phyloP scores from a whole-genome alignment of 2,329 filamentous ascomycete species.

The Didymella keratinophila region DNA sequence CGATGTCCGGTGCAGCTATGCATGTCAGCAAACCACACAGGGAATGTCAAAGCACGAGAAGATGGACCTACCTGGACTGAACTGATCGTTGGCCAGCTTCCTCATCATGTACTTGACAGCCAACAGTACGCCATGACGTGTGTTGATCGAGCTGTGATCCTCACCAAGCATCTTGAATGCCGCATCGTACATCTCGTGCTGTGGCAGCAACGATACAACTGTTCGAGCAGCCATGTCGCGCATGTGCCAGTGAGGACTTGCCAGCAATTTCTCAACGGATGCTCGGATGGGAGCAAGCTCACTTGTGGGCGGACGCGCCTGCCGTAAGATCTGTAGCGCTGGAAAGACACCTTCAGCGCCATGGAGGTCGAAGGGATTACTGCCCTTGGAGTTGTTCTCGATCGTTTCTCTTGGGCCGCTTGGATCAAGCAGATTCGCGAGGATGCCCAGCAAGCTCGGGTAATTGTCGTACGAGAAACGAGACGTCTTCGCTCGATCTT shows the following conservation, averaged over 20 bases:
- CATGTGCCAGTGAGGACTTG: slow-evolving; percentile 79
- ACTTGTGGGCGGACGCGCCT: slow-evolving; percentile 70
- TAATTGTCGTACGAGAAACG: slow-evolving; percentile 76
- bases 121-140: slow-evolving; percentile 43
- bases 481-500: slow-evolving; percentile 51
- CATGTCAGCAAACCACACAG: slow-evolving; percentile 1
- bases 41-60: neutral
- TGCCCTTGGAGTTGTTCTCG: slow-evolving; percentile 26
- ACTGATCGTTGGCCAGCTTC: slow-evolving; percentile 26
- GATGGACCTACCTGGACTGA: neutral
- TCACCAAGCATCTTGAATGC: slow-evolving; percentile 31
- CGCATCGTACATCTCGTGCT: slow-evolving; percentile 33
- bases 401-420: slow-evolving; percentile 39
- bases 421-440: slow-evolving; percentile 66
- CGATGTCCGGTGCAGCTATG: slow-evolving; percentile 28
- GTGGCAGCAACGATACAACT: slow-evolving; percentile 53
- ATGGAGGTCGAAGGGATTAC: slow-evolving; percentile 45
- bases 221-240: slow-evolving; percentile 81
- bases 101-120: slow-evolving; percentile 43
- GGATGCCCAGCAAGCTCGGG: slow-evolving; percentile 68
- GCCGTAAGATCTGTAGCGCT: slow-evolving; percentile 79
- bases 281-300: slow-evolving; percentile 63
- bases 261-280: slow-evolving; percentile 69
- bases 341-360: slow-evolving; percentile 77
- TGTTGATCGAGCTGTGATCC: slow-evolving; percentile 30